A percentile compares a stretch with the other conserved stretches of the same genome.
Conservation (phyloP, 2,329 filamentous ascomycete species). For the Epichloe uncinata region DNA sequence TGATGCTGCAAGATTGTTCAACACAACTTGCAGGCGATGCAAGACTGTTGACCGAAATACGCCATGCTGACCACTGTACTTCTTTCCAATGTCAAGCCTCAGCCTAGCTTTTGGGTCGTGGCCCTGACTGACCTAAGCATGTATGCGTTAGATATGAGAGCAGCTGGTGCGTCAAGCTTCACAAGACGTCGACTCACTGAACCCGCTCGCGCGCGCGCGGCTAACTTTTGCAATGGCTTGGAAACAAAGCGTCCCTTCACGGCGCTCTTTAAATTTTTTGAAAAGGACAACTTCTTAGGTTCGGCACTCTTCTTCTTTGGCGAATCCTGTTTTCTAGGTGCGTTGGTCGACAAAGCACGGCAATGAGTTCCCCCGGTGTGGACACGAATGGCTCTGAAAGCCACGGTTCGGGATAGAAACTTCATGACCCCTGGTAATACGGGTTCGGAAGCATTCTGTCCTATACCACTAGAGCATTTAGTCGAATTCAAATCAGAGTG, state of each 20-base stretch:
- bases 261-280: background rate
- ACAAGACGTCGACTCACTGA: conserved; percentile 12
- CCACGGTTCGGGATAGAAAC: conserved; percentile 14
- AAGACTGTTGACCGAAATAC: conserved; percentile 22
- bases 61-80: conserved; percentile 16
- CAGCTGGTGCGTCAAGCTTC: background rate
- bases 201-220: conserved; percentile 8
- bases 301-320: background rate
- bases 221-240: conserved; percentile 3
- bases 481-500: too few relatives aligned
- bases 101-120: conserved; percentile 22
- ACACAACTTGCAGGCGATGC: conserved; percentile 22
- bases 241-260: background rate
- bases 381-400: conserved; percentile 11
- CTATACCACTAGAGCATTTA: background rate
- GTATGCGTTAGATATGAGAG: background rate
- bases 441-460: conserved; percentile 2
- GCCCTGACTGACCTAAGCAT: conserved; percentile 17
- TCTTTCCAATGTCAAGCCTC: conserved; percentile 13
- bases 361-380: conserved; percentile 5
- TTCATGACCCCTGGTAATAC: conserved; percentile 16
- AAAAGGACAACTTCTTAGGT: background rate
- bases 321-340: conserved; percentile 3
- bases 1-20: conserved; percentile 15
- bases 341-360: conserved; percentile 15